Base-by-base conservation (phyloP, 2,329 filamentous ascomycete genomes). In the Cercospora sp. region DNA sequence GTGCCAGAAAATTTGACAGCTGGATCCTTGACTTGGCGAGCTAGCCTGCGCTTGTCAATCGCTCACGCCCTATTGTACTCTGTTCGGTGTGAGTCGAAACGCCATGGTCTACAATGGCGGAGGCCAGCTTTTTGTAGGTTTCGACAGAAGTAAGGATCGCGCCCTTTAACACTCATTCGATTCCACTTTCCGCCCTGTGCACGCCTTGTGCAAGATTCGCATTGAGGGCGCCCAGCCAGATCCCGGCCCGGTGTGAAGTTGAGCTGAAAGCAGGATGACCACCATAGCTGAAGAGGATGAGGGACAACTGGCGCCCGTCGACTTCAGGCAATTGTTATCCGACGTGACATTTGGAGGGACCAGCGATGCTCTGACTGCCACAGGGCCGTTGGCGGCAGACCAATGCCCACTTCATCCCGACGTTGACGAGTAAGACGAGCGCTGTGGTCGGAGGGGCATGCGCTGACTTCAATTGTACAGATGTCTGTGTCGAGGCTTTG, bases 401-500 rank as follows among this genome's bases (percentile, higher is more conserved):
- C 64, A 61, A 51, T 71, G 69, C 63, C 66, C 66, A 32, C 40
- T 69, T 2, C 70, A 72, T 49, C 69, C 70, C 13, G 67, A 68
- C 61, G 69, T 65, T 21, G 61, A 70, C 61, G 68, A 70, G 71
- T 73, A 65, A 68, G 69, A 32, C 55, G 40, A 10, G 30, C 18
- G 16, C 30, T 28, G 34, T 8, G 12, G 10, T 28, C 13, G 16
- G 7, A 37, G 3, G 30, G 26, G 26, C 32, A 57, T 55, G 28
- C 51, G 5, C 37, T 62, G 34, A 55, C 49, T 55, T 26, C 5
- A 43, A 2, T 6, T 21, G 10, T 59, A 9, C 30, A 71, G 70
- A 30, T 71, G 69, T 61, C 45, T 65, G 12, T 71, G 69, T 63
- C 66, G 70, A 59, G 66, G 66, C 55, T 71, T 71, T 68, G 55